Evolutionary conservation across 2,329 filamentous ascomycete species (phyloP).

Genomic region (Trichoderma sp.): DNA sequence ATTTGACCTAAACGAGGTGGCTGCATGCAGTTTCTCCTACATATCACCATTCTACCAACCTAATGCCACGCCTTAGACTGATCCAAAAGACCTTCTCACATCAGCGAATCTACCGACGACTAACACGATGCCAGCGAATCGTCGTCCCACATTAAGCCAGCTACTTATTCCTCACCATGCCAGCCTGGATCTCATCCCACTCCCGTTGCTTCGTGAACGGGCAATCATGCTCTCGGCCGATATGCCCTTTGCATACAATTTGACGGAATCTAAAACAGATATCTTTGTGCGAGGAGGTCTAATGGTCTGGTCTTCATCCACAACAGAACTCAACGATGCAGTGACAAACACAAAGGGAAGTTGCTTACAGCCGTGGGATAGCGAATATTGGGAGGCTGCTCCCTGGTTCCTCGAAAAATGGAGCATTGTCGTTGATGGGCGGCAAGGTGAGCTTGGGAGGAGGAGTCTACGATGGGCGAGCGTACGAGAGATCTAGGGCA

Average conservation of each 20-base stretch:
- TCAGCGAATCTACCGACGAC: background rate
- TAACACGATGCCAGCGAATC: background rate
- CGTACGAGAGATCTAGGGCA: background rate
- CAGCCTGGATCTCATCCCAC: background rate
- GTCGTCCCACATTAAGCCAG: background rate
- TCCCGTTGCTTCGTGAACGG: background rate
- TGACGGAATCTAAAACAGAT: background rate
- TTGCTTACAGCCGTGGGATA: background rate
- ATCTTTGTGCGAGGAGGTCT: background rate
- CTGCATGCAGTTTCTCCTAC: background rate
- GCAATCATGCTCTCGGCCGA: background rate
- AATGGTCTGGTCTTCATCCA: background rate
- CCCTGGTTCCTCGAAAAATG: background rate
- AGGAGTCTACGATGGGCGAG: background rate
- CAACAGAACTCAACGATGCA: background rate
- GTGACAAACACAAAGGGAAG: background rate
- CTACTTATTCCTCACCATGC: background rate
- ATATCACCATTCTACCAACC: background rate
- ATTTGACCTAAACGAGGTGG: background rate
- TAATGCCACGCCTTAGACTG: background rate
- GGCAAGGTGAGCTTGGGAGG: background rate
- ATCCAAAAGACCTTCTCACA: background rate
- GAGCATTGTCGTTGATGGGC: background rate
- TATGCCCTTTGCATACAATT: background rate
- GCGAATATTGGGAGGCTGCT: background rate